Conservation (phyloP, 306 rosid species). For the Vicia villosa region DNA sequence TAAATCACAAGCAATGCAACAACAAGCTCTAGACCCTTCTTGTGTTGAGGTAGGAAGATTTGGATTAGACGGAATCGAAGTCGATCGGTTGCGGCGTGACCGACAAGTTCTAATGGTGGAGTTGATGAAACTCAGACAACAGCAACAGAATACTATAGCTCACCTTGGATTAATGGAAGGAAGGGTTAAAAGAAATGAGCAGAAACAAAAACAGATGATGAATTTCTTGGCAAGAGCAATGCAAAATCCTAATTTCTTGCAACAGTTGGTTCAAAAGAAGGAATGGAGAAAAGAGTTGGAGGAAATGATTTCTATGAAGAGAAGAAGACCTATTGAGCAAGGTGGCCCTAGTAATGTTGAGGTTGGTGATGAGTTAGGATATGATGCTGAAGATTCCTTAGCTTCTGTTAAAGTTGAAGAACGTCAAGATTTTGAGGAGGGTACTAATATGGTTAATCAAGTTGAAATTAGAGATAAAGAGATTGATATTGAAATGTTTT, state of each 20-base stretch:
- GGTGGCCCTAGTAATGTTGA: slow-evolving; percentile 41
- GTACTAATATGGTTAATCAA: slow-evolving; percentile 8
- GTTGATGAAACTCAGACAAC: slow-evolving; percentile 71
- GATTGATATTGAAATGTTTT: slow-evolving; percentile 46
- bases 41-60: slow-evolving; percentile 75
- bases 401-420: slow-evolving; percentile 48
- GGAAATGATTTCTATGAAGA: slow-evolving; percentile 53
- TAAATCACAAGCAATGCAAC: slow-evolving; percentile 46
- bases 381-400: slow-evolving; percentile 32
- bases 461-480: slow-evolving; percentile 38
- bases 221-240: slow-evolving; percentile 75
- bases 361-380: slow-evolving; percentile 39
- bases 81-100: slow-evolving; percentile 64
- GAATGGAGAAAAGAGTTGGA: slow-evolving; percentile 55
- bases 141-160: slow-evolving; percentile 57
- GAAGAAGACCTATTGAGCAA: slow-evolving; percentile 58
- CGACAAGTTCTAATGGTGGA: slow-evolving; percentile 69
- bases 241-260: slow-evolving; percentile 61
- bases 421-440: slow-evolving; percentile 16
- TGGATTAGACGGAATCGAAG: slow-evolving; percentile 60
- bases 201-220: slow-evolving; percentile 69
- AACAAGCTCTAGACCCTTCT: slow-evolving; percentile 52
- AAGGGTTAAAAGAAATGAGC: slow-evolving; percentile 60
- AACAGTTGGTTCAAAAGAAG: slow-evolving; percentile 54
- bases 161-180: slow-evolving; percentile 60